Evolutionary conservation across 768 basidiomycete genomes (phyloP).

Genomic region (Phlebiopsis flavidoalba): DNA sequence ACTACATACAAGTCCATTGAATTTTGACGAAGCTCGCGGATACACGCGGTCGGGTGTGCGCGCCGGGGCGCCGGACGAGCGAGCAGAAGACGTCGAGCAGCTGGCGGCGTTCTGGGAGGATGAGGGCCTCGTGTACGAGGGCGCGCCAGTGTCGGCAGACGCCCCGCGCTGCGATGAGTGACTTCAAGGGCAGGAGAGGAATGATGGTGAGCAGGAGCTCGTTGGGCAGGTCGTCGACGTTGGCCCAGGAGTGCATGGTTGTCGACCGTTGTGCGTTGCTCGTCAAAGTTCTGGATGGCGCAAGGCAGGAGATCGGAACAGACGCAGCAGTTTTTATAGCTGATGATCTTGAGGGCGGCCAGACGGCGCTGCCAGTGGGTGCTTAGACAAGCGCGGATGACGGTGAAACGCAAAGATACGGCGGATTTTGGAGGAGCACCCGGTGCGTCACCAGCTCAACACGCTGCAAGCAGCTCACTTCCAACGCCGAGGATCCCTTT

Average conservation of each 20-base stretch:
- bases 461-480: neutral
- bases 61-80: constrained; percentile 12
- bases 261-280: neutral
- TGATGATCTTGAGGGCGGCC: neutral
- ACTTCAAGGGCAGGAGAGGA: constrained; percentile 17
- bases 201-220: constrained; percentile 22
- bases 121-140: constrained; percentile 12
- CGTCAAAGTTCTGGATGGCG: neutral
- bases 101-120: constrained; percentile 16
- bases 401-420: neutral
- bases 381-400: neutral
- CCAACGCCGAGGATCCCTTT: neutral
- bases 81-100: constrained; percentile 18
- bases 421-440: neutral
- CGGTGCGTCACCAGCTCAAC: neutral
- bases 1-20: too few relatives aligned
- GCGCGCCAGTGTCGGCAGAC: constrained; percentile 17
- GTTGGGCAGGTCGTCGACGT: constrained; percentile 11
- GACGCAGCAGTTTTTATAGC: neutral
- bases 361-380: neutral
- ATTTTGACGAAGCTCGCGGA: too few relatives aligned
- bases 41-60: constrained; percentile 13
- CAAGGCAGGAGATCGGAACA: neutral
- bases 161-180: constrained; percentile 17
- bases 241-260: neutral